These are phyloP conservation scores for Eutypa lata DNA, from an alignment of 2,329 filamentous ascomycete genomes.

Conservation along the genomic window DNA sequence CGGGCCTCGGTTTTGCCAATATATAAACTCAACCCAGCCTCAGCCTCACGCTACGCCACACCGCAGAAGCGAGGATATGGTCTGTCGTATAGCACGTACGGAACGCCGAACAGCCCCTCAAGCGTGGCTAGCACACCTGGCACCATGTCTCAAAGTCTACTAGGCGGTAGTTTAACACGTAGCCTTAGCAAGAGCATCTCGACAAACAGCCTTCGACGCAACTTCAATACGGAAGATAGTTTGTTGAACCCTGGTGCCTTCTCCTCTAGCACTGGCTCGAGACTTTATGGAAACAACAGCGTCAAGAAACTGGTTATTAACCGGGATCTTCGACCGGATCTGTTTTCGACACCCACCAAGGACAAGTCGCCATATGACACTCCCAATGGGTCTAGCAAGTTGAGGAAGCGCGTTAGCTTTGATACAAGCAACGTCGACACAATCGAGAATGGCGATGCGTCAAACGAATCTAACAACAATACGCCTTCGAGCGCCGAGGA, in stretches of 20 bases:
- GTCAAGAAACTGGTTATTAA: slow-evolving; percentile 94
- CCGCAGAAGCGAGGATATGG: slow-evolving; percentile 86
- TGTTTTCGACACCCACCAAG: slow-evolving; percentile 60
- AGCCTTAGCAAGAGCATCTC: slow-evolving; percentile 85
- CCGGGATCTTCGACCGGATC: slow-evolving; percentile 73
- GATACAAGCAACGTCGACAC: slow-evolving; percentile 61
- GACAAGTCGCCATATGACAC: slow-evolving; percentile 42
- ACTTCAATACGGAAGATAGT: slow-evolving; percentile 79
- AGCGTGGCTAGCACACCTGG: slow-evolving; percentile 68
- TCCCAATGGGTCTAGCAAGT: slow-evolving; percentile 46
- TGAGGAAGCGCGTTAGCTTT: slow-evolving; percentile 90
- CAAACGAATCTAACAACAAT: slow-evolving; percentile 41
- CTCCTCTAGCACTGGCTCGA: slow-evolving; percentile 62
- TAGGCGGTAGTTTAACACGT: slow-evolving; percentile 64
- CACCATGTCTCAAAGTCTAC: slow-evolving; percentile 62
- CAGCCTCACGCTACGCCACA: slow-evolving; percentile 75
- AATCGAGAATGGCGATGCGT: slow-evolving; percentile 38
- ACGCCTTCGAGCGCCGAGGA: slow-evolving; percentile 54
- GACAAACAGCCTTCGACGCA: slow-evolving; percentile 78
- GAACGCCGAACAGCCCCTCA: slow-evolving; percentile 70
- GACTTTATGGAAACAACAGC: slow-evolving; percentile 65
- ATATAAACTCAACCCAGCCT: slow-evolving; percentile 81
- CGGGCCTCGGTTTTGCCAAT: slow-evolving; percentile 78
- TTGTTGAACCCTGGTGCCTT: slow-evolving; percentile 84
- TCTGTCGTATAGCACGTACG: slow-evolving; percentile 90